Conservation (phyloP, 768 basidiomycete genomes). For the Gymnopilus junonius region DNA sequence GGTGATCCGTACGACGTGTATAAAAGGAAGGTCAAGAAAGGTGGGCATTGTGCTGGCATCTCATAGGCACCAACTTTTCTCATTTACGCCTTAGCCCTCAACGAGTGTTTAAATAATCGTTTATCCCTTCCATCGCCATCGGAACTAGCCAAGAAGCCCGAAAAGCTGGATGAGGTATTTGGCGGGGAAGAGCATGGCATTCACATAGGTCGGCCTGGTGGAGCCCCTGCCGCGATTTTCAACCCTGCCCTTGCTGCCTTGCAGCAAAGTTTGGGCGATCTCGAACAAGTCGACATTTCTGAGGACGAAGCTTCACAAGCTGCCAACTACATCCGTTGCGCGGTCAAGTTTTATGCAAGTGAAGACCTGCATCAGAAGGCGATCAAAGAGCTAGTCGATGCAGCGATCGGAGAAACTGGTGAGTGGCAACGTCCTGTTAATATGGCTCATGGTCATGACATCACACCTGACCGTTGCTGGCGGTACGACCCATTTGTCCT, state of each 20-base stretch:
- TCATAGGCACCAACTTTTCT: no score
- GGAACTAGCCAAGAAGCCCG: no score
- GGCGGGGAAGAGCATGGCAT: no score
- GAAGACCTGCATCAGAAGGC: slow-evolving; percentile 4
- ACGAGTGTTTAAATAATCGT: no score
- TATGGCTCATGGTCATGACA: slow-evolving; percentile 18
- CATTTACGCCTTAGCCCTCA: no score
- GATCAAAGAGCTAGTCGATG: slow-evolving; percentile 9
- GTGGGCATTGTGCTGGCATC: slow-evolving; percentile 12
- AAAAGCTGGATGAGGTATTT: no score
- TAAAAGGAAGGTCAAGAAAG: slow-evolving; percentile 14
- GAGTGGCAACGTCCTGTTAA: slow-evolving; percentile 9
- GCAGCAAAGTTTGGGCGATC: slow-evolving; percentile 12
- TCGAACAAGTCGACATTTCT: slow-evolving; percentile 16
- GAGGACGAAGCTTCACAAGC: slow-evolving; percentile 10
- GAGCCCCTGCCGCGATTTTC: no score
- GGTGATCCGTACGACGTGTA: slow-evolving; percentile 12
- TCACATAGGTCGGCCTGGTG: no score
- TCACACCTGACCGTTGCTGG: slow-evolving; percentile 19
- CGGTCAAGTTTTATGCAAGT: no score
- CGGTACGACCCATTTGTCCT: slow-evolving; percentile 7
- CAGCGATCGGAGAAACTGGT: slow-evolving; percentile 11
- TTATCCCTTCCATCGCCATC: no score
- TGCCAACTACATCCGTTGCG: slow-evolving; percentile 6
- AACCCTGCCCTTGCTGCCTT: no score